Evolutionary conservation across 371 early-diverging fungal genomes (phyloP).

Genomic region (Mortierella sp.): DNA sequence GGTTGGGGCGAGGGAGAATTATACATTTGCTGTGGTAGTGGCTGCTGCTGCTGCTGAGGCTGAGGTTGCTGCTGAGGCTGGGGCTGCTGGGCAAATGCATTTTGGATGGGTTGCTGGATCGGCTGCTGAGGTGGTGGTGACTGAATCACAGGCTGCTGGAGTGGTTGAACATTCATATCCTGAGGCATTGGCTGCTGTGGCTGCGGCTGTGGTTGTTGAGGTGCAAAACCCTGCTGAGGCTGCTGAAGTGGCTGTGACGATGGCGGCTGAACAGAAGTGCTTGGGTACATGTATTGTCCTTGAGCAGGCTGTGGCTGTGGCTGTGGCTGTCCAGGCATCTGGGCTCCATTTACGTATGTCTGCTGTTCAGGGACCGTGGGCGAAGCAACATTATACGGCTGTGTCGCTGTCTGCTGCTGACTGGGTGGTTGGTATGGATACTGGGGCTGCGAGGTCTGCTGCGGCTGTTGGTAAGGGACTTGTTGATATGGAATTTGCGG

Average conservation of each 20-base stretch:
- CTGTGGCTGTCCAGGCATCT: too few species aligned
- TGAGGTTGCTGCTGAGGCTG: constrained; percentile 17
- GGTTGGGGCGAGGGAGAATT: constrained; percentile 10
- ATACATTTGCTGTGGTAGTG: constrained; percentile 1
- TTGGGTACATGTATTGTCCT: constrained; percentile 4
- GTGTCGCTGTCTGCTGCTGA: not conserved
- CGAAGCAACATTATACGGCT: not conserved
- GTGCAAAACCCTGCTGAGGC: constrained; percentile 1
- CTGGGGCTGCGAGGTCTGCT: constrained; percentile 11
- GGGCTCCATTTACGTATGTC: too few species aligned
- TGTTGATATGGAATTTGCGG: constrained; percentile 28
- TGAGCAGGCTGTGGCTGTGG: too few species aligned
- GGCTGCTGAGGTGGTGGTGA: not conserved
- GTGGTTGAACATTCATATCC: not conserved
- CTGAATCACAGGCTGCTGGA: not conserved
- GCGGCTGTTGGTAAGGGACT: constrained; percentile 21
- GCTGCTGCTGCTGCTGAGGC: constrained; percentile 7
- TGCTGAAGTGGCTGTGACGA: not conserved
- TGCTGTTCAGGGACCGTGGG: too few species aligned
- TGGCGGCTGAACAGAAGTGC: constrained; percentile 10
- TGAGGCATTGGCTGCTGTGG: not conserved
- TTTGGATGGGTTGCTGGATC: constrained; percentile 11
- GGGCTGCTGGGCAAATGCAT: constrained; percentile 6
- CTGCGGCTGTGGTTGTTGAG: constrained; percentile 8
- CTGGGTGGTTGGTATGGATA: constrained; percentile 8